Conservation (phyloP, 306 rosid genomes). For the Citrullus colocynthis region DNA sequence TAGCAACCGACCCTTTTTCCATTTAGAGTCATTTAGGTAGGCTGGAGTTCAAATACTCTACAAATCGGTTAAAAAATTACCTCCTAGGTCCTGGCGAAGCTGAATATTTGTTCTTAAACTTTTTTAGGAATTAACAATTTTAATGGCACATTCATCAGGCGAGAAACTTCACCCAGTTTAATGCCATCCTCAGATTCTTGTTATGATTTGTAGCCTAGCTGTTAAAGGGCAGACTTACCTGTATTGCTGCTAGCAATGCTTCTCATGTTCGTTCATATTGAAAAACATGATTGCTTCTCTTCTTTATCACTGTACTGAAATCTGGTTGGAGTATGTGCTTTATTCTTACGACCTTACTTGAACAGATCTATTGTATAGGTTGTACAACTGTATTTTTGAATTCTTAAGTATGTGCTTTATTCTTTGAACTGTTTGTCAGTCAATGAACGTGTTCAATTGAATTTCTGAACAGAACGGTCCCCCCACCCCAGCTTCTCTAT, state of each 20-base stretch:
- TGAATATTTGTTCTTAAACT: neutral
- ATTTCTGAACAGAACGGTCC: neutral
- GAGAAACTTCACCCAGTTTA: neutral
- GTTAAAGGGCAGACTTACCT: neutral
- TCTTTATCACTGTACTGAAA: neutral
- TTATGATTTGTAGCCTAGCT: neutral
- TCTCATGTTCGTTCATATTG: neutral
- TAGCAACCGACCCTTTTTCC: neutral
- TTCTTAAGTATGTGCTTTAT: no score
- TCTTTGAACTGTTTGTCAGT: neutral
- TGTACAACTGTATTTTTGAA: no score
- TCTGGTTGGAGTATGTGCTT: neutral
- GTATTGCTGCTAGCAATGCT: neutral
- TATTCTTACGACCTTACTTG: no score
- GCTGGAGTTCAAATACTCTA: neutral
- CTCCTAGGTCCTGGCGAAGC: neutral
- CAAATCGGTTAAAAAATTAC: neutral
- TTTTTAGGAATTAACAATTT: neutral
- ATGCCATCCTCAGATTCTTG: neutral
- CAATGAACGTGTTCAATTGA: neutral
- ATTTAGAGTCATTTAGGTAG: neutral
- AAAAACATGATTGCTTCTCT: neutral
- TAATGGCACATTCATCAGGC: neutral
- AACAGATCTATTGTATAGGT: no score
- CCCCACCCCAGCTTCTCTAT: conserved; percentile 3